Evolutionary conservation across 2,329 filamentous ascomycete species (phyloP), one percentile per base, ranked within the genome.

Genomic region (Chaetomium sp.): DNA sequence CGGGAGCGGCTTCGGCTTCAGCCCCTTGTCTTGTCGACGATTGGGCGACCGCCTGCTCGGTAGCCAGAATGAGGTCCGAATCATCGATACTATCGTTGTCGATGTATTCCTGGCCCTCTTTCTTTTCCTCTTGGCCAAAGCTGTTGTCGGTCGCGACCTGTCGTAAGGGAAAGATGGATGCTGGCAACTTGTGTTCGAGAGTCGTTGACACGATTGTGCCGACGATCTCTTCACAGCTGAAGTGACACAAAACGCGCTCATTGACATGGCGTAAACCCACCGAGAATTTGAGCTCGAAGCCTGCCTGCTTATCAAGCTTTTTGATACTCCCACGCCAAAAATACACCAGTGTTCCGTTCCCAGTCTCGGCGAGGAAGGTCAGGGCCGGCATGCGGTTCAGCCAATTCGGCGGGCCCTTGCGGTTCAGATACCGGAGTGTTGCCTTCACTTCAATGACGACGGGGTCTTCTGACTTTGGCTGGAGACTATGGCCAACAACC

Each of bases 191-290:
- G 47, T 72, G 71, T 7, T 70, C 27, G 4, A 76, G 12, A 2
- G 65, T 66, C 29, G 62, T 69, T 0, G 74, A 71, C 16, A 83
- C 74, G 35, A 79, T 74, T 0, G 86, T 88, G 1, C 87, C 87
- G 3, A 88, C 91, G 71, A 98, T 90, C 51, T 92, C 89, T 77
- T 97, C 94, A 69, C 93, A 98, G 75, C 91, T 90, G 57, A 93
- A 81, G 72, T 88, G 86, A 66, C 87, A 91, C 27, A 82, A 82
- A 38, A 95, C 84, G 3, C 82, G 78, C 63, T 89, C 85, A 21
- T 85, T 82, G 0, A 80, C 74, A 4, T 78, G 78, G 1, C 75
- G 82, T 23, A 92, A 74, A 0, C 84, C 78, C 0, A 87, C 84
- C 23, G 77, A 84, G 67, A 90, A 89, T 0, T 80, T 75, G 2